Conservation (phyloP, 75 land plant species). For the Gnetum montanum region DNA sequence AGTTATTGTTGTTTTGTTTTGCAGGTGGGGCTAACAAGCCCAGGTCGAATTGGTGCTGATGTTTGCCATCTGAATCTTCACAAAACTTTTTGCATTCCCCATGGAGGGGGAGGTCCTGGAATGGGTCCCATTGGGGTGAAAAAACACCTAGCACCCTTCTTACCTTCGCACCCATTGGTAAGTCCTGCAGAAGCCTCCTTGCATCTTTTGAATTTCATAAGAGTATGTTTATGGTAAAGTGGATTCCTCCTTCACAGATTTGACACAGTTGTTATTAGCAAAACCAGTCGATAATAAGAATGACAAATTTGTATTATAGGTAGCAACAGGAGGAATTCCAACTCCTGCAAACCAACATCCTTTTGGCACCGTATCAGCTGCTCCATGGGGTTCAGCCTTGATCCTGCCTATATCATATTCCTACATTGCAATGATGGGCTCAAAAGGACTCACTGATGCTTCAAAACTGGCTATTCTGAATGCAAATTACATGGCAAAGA, state of each 20-base stretch:
- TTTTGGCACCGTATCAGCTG: conserved; percentile 89
- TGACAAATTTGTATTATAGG: conserved; percentile 36
- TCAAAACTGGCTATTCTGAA: conserved; percentile 91
- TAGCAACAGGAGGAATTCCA: conserved; percentile 88
- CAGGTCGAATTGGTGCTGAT: conserved; percentile 96
- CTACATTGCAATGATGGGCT: conserved; percentile 99
- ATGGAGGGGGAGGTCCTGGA: conserved; percentile 99
- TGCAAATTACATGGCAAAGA: conserved; percentile 99
- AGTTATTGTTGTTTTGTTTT: background rate
- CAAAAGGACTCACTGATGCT: conserved; percentile 86
- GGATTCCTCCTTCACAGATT: background rate
- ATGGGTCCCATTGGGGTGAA: conserved; percentile 99
- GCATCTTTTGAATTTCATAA: too few relatives aligned
- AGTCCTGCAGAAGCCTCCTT: conserved; percentile 11
- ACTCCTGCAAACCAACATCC: conserved; percentile 58
- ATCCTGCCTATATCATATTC: conserved; percentile 94
- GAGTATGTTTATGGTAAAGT: conserved; percentile 4
- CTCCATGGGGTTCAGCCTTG: conserved; percentile 99
- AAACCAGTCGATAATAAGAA: too few relatives aligned
- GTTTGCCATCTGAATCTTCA: conserved; percentile 99
- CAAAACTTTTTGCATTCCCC: conserved; percentile 98
- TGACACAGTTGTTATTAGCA: too few relatives aligned
- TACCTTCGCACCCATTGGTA: conserved; percentile 99
- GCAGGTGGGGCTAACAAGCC: conserved; percentile 99
- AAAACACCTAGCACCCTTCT: conserved; percentile 94